Evolutionary conservation across 352 stramenopile genomes (phyloP).

Genomic region (Peronosclerospora sorghi): DNA sequence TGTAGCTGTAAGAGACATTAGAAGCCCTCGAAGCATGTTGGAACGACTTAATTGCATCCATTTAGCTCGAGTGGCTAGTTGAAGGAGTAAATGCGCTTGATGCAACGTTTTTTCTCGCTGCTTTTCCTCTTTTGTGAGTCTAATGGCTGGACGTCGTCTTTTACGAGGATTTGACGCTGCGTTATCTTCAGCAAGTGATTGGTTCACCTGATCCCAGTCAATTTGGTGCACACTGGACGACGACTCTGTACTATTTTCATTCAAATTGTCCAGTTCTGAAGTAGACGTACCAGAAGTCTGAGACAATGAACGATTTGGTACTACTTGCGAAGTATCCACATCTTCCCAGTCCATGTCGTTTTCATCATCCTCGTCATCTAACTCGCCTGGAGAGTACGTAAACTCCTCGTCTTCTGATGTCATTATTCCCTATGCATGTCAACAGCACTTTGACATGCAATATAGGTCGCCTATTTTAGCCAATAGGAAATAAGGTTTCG

Average conservation of each 20-base stretch:
- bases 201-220: conserved; percentile 66
- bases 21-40: conserved; percentile 33
- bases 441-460: too few relatives aligned
- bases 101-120: conserved; percentile 46
- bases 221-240: conserved; percentile 35
- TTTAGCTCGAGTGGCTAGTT: conserved; percentile 37
- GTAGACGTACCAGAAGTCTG: too few relatives aligned
- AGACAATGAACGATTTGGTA: not conserved
- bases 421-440: too few relatives aligned
- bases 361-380: conserved; percentile 28
- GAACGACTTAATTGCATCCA: conserved; percentile 34
- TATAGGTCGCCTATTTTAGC: too few relatives aligned
- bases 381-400: conserved; percentile 33
- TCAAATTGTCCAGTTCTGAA: not conserved
- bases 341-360: conserved; percentile 51
- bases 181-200: conserved; percentile 21
- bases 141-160: conserved; percentile 20
- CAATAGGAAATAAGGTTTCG: too few relatives aligned
- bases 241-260: conserved; percentile 14
- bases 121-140: conserved; percentile 59
- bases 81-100: conserved; percentile 57
- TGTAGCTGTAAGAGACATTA: conserved; percentile 44
- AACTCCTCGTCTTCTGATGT: conserved; percentile 43
- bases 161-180: conserved; percentile 20
- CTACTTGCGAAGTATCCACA: conserved; percentile 17